phyloP scores from a whole-genome alignment of 805 yeast species.

The Spathaspora sp. region DNA sequence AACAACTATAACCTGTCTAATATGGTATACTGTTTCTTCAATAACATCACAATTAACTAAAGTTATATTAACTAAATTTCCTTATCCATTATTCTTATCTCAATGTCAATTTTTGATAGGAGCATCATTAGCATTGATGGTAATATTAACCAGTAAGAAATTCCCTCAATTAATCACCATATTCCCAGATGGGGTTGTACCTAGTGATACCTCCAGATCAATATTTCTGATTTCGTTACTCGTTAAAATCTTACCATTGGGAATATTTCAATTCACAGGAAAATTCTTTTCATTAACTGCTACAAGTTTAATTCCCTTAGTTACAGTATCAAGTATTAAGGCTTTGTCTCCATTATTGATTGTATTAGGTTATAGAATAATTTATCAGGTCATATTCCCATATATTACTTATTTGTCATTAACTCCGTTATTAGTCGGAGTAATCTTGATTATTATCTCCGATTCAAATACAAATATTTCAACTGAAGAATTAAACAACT shows the following conservation, averaged over 20 bases:
- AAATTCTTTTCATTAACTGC: conserved; percentile 62
- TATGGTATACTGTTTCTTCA: conserved; percentile 63
- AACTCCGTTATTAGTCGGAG: conserved; percentile 51
- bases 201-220: conserved; percentile 25
- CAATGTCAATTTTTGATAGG: conserved; percentile 61
- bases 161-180: conserved; percentile 23
- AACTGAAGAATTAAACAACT: conserved; percentile 10
- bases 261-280: conserved; percentile 63
- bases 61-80: conserved; percentile 48
- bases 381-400: conserved; percentile 50
- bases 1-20: conserved; percentile 42
- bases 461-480: conserved; percentile 15
- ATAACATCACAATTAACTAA: conserved; percentile 65
- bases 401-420: conserved; percentile 48
- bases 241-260: conserved; percentile 55
- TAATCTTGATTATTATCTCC: conserved; percentile 42
- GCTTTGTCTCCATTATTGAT: conserved; percentile 63
- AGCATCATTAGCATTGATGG: conserved; percentile 35
- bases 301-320: conserved; percentile 60
- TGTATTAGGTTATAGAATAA: conserved; percentile 50
- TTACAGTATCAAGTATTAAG: conserved; percentile 69
- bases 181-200: conserved; percentile 58
- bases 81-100: conserved; percentile 61
- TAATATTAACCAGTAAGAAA: conserved; percentile 32
- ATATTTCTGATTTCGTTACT: conserved; percentile 29